Base-by-base conservation (phyloP, 257 asterid genomes). In the Anisodus tanguticus region DNA sequence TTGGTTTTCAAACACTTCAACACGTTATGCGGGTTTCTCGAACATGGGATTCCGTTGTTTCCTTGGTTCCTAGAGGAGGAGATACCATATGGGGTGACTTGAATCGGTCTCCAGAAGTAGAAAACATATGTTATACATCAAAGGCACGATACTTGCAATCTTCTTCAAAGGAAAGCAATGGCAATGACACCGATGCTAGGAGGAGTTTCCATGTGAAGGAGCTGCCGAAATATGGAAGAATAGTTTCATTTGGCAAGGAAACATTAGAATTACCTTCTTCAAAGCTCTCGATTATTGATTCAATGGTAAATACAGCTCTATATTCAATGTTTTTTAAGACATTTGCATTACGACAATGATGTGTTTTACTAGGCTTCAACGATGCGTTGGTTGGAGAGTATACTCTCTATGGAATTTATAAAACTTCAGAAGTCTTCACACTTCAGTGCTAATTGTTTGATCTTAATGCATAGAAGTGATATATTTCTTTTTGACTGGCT, bases 81-180 rank as follows among this genome's bases (percentile, higher is more conserved):
- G 81, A 76, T 63, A 51, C 81, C 41, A 76, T 76, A 76, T 76
- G 81, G 81, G 81, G 81, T 7, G 81, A 76, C 81, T 51, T 76
- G 81, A 51, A 51, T 51, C 8, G 8, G 81, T 76, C 81, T 76
- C 81, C 81, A 76, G 81, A 76, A 76, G 81, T 76, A 51, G 81
- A 76, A 49, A 76, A 76, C 58, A 76, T 76, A 76, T 76, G 81
- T 26, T 15, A 76, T 76, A 76, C 12, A 4, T 76, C 63, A 26
- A 76, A 51, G 63, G 63, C 63, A 8, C 81, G 45, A 51, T 22
- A 76, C 81, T 53, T 76, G 45, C 81, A 76, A 51, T 51, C 81
- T 54, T 51, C 81, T 51, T 76, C 47, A 5, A 76, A 76, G 62
- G 81, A 51, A 26, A 7, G 9, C 63, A 76, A 76, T 76, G 63